Evolutionary conservation across 2,329 filamentous ascomycete species (phyloP).

Genomic region (Penicillium sp.): DNA sequence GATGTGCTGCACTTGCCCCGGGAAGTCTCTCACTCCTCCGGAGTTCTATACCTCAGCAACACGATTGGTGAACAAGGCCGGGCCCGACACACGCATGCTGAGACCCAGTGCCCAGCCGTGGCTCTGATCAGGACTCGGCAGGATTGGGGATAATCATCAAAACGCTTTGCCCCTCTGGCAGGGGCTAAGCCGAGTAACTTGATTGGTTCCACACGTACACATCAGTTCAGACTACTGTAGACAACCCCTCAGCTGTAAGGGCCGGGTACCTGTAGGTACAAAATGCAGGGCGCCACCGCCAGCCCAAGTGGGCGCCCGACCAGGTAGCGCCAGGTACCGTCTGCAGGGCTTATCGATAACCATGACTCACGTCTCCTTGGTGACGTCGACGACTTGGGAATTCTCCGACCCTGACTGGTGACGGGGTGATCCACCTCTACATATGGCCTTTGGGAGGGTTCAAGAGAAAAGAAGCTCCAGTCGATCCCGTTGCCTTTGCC

Average conservation of each 20-base stretch:
- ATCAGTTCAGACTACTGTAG: no score
- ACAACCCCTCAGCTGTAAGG: constrained; percentile 1
- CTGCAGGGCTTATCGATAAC: constrained; percentile 26
- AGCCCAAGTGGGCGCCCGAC: constrained; percentile 10
- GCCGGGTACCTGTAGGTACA: constrained; percentile 25
- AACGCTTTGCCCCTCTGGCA: constrained; percentile 1
- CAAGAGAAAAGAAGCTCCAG: neutral
- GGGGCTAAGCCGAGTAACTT: neutral
- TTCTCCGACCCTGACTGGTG: neutral
- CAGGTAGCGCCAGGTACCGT: constrained; percentile 25
- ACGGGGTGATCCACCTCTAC: neutral
- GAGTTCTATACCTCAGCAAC: neutral
- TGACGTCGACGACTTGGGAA: neutral
- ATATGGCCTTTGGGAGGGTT: no score
- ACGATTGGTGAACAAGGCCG: neutral
- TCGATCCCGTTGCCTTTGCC: constrained; percentile 16
- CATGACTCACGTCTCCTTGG: neutral
- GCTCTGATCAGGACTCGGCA: constrained; percentile 2
- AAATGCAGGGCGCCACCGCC: constrained; percentile 19
- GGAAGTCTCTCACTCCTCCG: neutral
- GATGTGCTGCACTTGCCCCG: constrained; percentile 16
- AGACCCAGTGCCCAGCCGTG: neutral
- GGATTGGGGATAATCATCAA: constrained; percentile 4
- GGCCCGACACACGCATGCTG: constrained; percentile 4
- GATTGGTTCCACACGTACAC: constrained; percentile 2